Evolutionary conservation across 2,329 filamentous ascomycete species (phyloP).

Genomic region (Phoma sp.): DNA sequence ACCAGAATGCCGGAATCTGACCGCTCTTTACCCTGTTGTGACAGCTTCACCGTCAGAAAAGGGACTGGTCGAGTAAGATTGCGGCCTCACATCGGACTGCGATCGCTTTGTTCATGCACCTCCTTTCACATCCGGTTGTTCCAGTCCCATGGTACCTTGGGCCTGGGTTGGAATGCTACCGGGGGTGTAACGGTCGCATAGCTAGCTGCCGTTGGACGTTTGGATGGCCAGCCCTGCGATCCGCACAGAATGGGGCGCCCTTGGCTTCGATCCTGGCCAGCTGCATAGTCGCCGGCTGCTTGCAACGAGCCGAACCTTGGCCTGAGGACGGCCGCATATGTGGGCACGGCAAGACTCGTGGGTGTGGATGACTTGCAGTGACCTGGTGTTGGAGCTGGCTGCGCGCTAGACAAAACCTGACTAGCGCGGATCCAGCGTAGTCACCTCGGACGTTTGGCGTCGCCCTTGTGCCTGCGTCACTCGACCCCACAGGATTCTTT

Average conservation of each 20-base stretch:
- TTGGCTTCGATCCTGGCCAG: constrained; percentile 1
- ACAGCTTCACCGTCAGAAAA: constrained; percentile 5
- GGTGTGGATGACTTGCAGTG: constrained; percentile 9
- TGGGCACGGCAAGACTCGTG: constrained; percentile 13
- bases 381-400: constrained; percentile 8
- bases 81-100: constrained; percentile 8
- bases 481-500: constrained; percentile 11
- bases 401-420: constrained; percentile 3
- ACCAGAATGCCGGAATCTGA: constrained; percentile 10
- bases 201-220: constrained; percentile 12
- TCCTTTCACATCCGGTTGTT: constrained; percentile 12
- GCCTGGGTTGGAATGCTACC: constrained; percentile 16
- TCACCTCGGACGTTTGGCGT: constrained; percentile 4
- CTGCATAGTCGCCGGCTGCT: constrained; percentile 2
- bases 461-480: constrained; percentile 18
- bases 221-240: constrained; percentile 13
- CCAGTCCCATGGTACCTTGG: constrained; percentile 13
- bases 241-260: constrained; percentile 7
- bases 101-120: constrained; percentile 13
- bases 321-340: constrained; percentile 11
- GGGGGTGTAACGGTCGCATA: constrained; percentile 19
- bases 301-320: constrained; percentile 14
- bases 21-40: constrained; percentile 9
- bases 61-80: neutral
- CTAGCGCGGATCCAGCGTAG: constrained; percentile 8